Base-by-base conservation (phyloP, 805 yeast species). In the Candida suzukii region DNA sequence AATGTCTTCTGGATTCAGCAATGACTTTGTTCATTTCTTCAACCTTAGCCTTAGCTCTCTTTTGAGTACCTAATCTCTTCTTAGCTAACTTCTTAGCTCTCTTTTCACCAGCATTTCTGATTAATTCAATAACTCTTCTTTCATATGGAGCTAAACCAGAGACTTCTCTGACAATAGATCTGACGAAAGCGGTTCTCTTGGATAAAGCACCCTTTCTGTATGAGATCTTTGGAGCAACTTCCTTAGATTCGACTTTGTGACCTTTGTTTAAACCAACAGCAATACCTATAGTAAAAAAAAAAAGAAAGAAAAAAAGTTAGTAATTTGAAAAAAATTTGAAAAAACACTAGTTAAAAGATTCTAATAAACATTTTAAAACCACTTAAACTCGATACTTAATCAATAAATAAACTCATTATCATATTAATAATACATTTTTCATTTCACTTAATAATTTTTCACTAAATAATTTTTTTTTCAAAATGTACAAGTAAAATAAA, bases 91-190 rank as follows among this genome's bases (percentile, higher is more conserved):
- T 93, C 88, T 93, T 87, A 61, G 99, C 99, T 81, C 98, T 93
- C 95, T 93, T 93, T 79, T 93, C 99, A 83, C 96, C 96, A 71
- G 96, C 90, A 80, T 95, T 93, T 83, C 99, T 93, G 84, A 93
- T 81, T 77, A 93, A 82, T 79, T 93, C 99, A 67, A 95, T 85
- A 71, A 93, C 83, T 79, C 99, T 90, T 82, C 96, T 90, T 80
- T 93, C 99, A 75, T 93, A 93, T 76, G 99, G 99, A 57, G 99
- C 96, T 68, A 93, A 81, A 71, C 99, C 99, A 60, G 95, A 76
- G 63, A 93, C 97, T 78, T 93, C 99, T 70, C 83, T 82, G 71
- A 93, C 95, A 53, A 93, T 76, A 65, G 83, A 78, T 74, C 99
- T 85, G 67, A 95, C 99, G 67, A 93, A 95, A 48, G 76, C 76